Base-by-base conservation (phyloP, 148 eudicot genomes). In the Polygonum aviculare region DNA sequence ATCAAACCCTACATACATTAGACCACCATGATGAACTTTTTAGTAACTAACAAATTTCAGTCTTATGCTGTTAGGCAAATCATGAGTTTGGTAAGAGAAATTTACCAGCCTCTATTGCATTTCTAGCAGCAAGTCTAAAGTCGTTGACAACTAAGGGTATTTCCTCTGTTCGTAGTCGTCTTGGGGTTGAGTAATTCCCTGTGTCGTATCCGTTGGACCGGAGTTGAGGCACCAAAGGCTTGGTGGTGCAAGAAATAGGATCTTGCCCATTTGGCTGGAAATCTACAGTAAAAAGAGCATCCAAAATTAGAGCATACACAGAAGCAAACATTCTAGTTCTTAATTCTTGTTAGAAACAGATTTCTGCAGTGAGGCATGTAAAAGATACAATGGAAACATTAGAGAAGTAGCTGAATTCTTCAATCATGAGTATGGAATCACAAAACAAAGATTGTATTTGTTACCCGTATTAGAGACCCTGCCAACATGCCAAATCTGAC, bases 31-130 rank as follows among this genome's bases (percentile, higher is more conserved):
- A 41, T 6, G 6, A 41, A 41, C 0, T 26, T 26, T 41, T 41
- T 41, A 41, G 45, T 7, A 41, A 41, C 5, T 11, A 65, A 16
- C 16, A 62, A 45, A 76, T 40, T 38, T 59, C 48, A 72, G 7
- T 9, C 22, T 74, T 45, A 26, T 31, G 38, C 5, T 31, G 1
- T 12, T 12, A 47, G 16, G 1, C 1, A 14, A 12, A 41, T 12
- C 22, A 41, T 41, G 35, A 1, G 2, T 2, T 47, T 47, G 50
- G 50, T 4, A 50, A 15, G 40, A 33, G 31, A 45, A 76, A 47
- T 76, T 48, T 77, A 87, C 90, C 90, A 77, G 90, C 90, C 79
- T 87, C 84, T 19, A 85, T 83, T 26, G 87, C 87, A 44, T 87
- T 79, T 74, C 74, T 83, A 4, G 87, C 88, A 50, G 86, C 86